A percentile compares a stretch with the other conserved stretches of the same genome.
phyloP scores from a whole-genome alignment of 2,329 filamentous ascomycete genomes.

The Alternaria conjuncta region DNA sequence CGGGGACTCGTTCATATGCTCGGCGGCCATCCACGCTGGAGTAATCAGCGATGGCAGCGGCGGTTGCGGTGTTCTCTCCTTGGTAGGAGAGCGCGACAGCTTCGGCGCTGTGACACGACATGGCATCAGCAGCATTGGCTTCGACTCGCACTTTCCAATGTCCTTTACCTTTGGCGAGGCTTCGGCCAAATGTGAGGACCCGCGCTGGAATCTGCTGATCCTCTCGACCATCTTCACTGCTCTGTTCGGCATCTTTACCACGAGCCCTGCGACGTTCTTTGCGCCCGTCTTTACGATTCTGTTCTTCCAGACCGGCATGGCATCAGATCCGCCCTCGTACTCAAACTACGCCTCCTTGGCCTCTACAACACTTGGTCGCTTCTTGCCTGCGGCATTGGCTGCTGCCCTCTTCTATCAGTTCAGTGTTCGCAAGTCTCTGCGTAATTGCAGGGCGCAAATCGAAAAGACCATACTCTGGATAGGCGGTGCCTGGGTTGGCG shows the following conservation, averaged over 20 bases:
- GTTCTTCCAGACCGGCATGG: conserved; percentile 47
- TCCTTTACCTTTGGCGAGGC: conserved; percentile 39
- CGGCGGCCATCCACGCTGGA: conserved; percentile 46
- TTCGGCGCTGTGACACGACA: conserved; percentile 34
- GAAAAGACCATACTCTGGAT: conserved; percentile 49
- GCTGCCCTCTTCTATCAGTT: conserved; percentile 38
- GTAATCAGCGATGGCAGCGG: conserved; percentile 34
- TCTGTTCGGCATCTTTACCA: conserved; percentile 40
- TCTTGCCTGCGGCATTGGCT: conserved; percentile 44
- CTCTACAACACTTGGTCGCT: conserved; percentile 39
- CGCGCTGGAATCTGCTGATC: conserved; percentile 42
- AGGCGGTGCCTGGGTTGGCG: conserved; percentile 45
- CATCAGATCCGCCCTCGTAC: conserved; percentile 45
- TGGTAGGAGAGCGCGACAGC: conserved; percentile 31
- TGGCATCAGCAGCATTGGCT: conserved; percentile 41
- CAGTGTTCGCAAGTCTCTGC: conserved; percentile 36
- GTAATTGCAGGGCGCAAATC: conserved; percentile 38
- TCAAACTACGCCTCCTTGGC: conserved; percentile 38
- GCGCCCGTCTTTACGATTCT: conserved; percentile 35
- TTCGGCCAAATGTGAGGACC: conserved; percentile 37
- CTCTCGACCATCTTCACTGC: conserved; percentile 43
- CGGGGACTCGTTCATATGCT: conserved; percentile 49
- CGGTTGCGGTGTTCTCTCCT: conserved; percentile 43
- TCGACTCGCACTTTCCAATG: conserved; percentile 44
- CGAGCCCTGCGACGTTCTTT: conserved; percentile 40